Base-by-base conservation (phyloP, 495 filamentous ascomycete genomes). In the Cryomyces minteri region DNA sequence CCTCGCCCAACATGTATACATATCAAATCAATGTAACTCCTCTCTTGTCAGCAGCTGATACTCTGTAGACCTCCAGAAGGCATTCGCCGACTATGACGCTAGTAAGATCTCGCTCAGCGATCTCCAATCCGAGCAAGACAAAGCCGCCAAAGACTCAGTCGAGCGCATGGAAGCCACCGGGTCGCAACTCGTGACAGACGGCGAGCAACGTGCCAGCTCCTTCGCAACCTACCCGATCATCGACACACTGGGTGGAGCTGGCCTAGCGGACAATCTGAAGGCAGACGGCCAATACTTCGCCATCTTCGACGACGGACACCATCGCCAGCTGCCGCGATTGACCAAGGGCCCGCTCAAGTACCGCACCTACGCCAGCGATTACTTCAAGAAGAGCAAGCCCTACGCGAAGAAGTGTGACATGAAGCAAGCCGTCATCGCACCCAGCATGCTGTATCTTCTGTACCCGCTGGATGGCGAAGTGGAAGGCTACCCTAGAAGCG, bases 281-380 rank as follows among this genome's bases (percentile, higher is more conserved):
- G 53, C 54, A 9, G 64, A 63, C 41, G 63, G 64, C 4, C 64
- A 67, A 39, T 65, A 65, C 49, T 67, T 67, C 46, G 47, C 64
- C 8, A 64, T 67, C 31, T 67, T 67, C 42, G 64, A 67, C 48
- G 64, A 67, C 37, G 64, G 63, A 5, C 64, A 67, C 44, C 59
- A 64, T 44, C 48, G 64, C 14, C 64, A 65, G 41, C 51, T 67
- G 31, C 64, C 64, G 5, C 55, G 62, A 4, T 45, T 67, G 14
- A 52, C 52, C 10, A 55, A 53, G 6, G 64, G 64, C 0, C 64
- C 64, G 4, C 60, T 67, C 44, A 57, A 49, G 30, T 67, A 67
- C 44, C 61, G 58, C 34, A 65, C 61, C 5, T 65, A 65, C 51
- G 61, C 64, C 6, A 61, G 54, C n/a, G 60, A 67, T 14, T 62